Base-by-base conservation (phyloP, 495 filamentous ascomycete genomes). In the Penicillium ucsense region DNA sequence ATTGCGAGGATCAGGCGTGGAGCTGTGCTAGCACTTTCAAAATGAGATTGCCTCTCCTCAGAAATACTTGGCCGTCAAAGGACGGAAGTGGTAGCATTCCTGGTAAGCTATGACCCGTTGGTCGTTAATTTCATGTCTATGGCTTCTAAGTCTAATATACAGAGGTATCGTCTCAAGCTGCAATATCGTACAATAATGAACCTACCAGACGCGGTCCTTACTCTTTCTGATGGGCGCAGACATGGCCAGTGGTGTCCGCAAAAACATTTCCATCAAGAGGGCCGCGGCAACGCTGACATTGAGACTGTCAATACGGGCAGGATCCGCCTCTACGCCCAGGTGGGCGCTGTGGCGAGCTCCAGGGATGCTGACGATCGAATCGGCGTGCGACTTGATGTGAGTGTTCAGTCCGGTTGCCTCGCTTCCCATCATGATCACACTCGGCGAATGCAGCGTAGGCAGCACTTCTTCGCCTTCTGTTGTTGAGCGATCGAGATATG, bases 261-360 rank as follows among this genome's bases (percentile, higher is more conserved):
- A 52, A 50, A 87, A 79, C 48, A 76, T 75, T 52, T 82, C 75
- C 64, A 82, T 83, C 37, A 95, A 63, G 34, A 95, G 61, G 4
- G 78, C 87, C 4, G 83, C 79, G n/a, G 89, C 89, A 10, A 90
- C 87, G 52, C 84, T 84, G 4, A 94, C 89, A 59, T 95, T 94
- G 56, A 95, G 69, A 65, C 87, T 92, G 50, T 95, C 89, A 34
- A 73, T 65, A 10, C 69, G 56, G 8, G 71, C 69, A 3, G 67
- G 66, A 49, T 74, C 71, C 5, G 62, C 57, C n/a, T 56, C 47
- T 1, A 62, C 62, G 2, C 67, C 66, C 4, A 67, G 29, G 8
- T 51, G 46, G 3, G 47, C 47, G 46, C 66, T 60, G 5, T 64
- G 52, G 4, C 74, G 63, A 11, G 62, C 67, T 1, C 71, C 68